Conservation (phyloP, 1,139 yeast genomes). For the Yamadazyma siamensis region DNA sequence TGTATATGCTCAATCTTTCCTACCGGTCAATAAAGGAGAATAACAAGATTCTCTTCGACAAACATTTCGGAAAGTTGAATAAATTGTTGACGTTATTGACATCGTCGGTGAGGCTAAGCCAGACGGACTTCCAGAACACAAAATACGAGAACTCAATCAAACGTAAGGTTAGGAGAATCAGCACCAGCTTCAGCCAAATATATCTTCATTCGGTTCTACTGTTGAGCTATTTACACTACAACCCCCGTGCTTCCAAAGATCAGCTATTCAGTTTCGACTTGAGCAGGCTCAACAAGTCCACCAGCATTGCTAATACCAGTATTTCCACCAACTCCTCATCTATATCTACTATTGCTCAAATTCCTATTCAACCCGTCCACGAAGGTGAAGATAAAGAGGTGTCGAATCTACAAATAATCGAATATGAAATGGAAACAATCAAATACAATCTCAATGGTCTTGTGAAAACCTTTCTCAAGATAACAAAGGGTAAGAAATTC, state of each 20-base stretch:
- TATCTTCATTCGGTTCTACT: slow-evolving; percentile 58
- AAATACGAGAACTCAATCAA: slow-evolving; percentile 45
- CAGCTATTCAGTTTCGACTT: slow-evolving; percentile 34
- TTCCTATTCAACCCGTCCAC: slow-evolving; percentile 12
- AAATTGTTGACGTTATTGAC: slow-evolving; percentile 46
- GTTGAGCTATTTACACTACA: slow-evolving; percentile 39
- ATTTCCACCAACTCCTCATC: slow-evolving; percentile 20
- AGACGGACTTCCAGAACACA: slow-evolving; percentile 44
- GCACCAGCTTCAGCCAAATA: slow-evolving; percentile 54
- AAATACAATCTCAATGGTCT: slow-evolving; percentile 28
- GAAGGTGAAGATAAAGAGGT: slow-evolving; percentile 9
- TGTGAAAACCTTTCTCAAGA: slow-evolving; percentile 25
- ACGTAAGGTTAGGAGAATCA: slow-evolving; percentile 47
- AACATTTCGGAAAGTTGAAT: slow-evolving; percentile 50
- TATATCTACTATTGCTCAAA: slow-evolving; percentile 22
- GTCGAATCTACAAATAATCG: slow-evolving; percentile 34
- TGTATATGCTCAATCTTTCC: slow-evolving; percentile 43
- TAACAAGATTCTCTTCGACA: slow-evolving; percentile 48
- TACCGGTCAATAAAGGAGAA: slow-evolving; percentile 47
- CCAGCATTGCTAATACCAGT: slow-evolving; percentile 17
- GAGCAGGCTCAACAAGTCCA: slow-evolving; percentile 27
- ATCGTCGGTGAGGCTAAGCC: slow-evolving; percentile 50
- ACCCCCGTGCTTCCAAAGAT: slow-evolving; percentile 20
- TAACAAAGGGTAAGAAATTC: slow-evolving; percentile 33
- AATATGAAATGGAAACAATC: slow-evolving; percentile 32